A percentile compares a stretch with the other conserved stretches of the same genome.
Evolutionary conservation across 441 rosid genomes (phyloP).

Genomic region (Flueggea neowawraea): DNA sequence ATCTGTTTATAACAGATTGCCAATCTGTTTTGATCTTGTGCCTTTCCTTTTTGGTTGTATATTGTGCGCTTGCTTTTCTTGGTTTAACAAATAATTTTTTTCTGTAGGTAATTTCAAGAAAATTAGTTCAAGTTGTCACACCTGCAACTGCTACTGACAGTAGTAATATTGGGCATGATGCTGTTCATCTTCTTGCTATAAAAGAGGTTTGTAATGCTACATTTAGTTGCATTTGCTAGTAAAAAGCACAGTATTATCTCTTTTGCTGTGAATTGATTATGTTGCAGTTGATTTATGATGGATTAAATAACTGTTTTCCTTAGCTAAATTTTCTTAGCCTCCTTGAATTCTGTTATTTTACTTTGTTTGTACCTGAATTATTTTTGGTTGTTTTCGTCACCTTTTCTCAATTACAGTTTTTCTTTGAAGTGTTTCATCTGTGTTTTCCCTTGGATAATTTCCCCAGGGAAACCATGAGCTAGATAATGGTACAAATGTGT

Average conservation of each 20-base stretch:
- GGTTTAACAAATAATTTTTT: conserved; percentile 8
- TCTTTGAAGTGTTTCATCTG: background rate
- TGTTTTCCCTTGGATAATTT: conserved; percentile 9
- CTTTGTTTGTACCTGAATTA: background rate
- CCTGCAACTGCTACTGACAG: conserved; percentile 75
- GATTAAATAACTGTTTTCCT: background rate
- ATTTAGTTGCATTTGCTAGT: background rate
- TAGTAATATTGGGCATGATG: conserved; percentile 85
- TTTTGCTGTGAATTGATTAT: background rate
- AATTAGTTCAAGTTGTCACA: conserved; percentile 76
- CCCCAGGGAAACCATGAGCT: conserved; percentile 35
- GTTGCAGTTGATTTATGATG: background rate
- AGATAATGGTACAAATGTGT: conserved; percentile 48
- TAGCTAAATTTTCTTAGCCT: too few relatives aligned
- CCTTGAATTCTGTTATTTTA: background rate
- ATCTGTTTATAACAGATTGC: background rate
- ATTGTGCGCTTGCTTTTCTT: background rate
- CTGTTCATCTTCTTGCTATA: conserved; percentile 92
- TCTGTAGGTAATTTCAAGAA: conserved; percentile 73
- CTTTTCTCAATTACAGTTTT: background rate
- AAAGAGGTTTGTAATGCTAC: conserved; percentile 65
- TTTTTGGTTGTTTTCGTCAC: background rate
- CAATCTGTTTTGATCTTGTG: conserved; percentile 5
- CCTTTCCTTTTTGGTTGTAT: background rate
- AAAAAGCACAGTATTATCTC: background rate